Conservation (phyloP, 2,329 filamentous ascomycete species). For the Hymenoscyphus salicellus region DNA sequence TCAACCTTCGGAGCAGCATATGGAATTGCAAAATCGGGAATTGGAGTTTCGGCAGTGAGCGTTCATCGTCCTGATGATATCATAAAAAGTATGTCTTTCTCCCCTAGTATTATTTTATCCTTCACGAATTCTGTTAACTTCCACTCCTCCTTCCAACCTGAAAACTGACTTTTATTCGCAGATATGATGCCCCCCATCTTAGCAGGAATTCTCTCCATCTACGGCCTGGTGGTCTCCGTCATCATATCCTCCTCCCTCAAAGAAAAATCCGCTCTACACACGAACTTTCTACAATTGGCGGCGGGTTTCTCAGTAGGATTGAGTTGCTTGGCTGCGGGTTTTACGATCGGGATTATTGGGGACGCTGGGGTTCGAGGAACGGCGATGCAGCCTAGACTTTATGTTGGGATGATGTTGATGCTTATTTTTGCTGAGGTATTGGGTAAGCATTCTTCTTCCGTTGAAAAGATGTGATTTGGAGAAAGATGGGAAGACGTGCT, state of each 20-base stretch:
- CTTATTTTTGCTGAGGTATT: constrained; percentile 79
- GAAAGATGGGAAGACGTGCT: neutral
- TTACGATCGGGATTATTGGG: constrained; percentile 81
- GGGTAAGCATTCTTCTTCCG: constrained; percentile 48
- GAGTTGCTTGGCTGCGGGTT: constrained; percentile 68
- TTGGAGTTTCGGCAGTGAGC: constrained; percentile 95
- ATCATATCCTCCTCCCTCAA: constrained; percentile 73
- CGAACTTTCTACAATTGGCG: constrained; percentile 77
- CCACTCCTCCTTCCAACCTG: neutral
- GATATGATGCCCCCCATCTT: constrained; percentile 99
- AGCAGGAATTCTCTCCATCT: constrained; percentile 99
- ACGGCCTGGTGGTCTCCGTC: constrained; percentile 81
- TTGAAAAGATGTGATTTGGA: neutral
- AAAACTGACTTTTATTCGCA: constrained; percentile 38
- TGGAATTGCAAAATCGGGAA: constrained; percentile 96
- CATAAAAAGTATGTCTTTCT: constrained; percentile 77
- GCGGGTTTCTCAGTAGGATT: constrained; percentile 77
- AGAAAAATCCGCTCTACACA: constrained; percentile 69
- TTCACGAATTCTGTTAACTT: too few species aligned
- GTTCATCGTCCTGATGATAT: constrained; percentile 94
- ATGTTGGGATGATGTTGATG: constrained; percentile 76
- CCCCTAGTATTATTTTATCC: too few species aligned
- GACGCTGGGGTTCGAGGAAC: constrained; percentile 83
- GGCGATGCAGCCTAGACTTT: constrained; percentile 63
- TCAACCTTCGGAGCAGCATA: constrained; percentile 83